Evolutionary conservation across 805 yeast species (phyloP), one percentile per base, ranked within the genome.

Genomic region (Maudiozyma saulgeensis): DNA sequence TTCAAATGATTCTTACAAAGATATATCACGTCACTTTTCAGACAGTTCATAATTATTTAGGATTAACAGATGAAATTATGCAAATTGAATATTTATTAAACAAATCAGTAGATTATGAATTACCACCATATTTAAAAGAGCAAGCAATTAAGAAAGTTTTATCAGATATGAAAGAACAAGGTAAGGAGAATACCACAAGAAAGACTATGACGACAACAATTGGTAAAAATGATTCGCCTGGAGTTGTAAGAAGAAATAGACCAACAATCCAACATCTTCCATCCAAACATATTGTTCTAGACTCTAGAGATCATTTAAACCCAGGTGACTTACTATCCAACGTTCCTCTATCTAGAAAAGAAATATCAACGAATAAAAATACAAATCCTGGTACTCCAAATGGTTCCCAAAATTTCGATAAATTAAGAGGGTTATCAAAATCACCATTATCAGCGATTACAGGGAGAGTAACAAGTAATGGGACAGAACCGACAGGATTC

Each of bases 1-100:
- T 91, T 13, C 96, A 95, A 58, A 89, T 91, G 79, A 87, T 91
- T 23, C 69, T 91, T 49, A 83, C 95, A 1, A 77, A 96, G 53
- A 73, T 93, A 47, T 87, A 88, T 62, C 78, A 95, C 56, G 96
- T 93, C 8, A 91, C 98, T 0, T 81, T 91, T 66, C 90, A 87
- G 60, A 87, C 97, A 0, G 87, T 93, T 9, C 93, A 90, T 63
- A 77, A 79, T 53, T 93, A 91, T 63, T 71, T 91, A 45, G 96
- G 96, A 0, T 68, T 91, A 21, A 88, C 97, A 0, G 71, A 77
- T 18, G 96, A 89, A 58, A 81, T 91, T 31, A 76, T 86, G 58
- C 79, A 82, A 49, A 81, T 91, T 16, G 99, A 91, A 60, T 67
- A 77, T 6, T 71, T 73, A 25, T 68, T 88, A 41, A 91, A 90